Conservation (phyloP, 768 basidiomycete genomes). For the Rhodocollybia butyracea region DNA sequence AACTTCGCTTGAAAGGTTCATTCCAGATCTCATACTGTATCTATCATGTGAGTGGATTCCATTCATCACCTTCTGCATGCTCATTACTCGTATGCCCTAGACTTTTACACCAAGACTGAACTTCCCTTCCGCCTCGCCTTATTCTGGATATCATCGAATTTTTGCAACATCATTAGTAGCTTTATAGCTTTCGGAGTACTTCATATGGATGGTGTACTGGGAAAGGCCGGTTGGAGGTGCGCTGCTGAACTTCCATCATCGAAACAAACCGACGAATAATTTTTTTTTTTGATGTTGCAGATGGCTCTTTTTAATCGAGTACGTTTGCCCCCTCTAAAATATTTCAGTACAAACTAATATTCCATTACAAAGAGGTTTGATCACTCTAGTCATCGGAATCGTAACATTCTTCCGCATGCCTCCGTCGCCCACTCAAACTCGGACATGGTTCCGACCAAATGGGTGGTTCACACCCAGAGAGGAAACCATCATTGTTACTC, state of each 20-base stretch:
- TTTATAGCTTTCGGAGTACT: conserved; percentile 64
- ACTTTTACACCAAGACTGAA: conserved; percentile 60
- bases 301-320: conserved; percentile 62
- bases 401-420: conserved; percentile 59
- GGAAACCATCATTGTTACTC: conserved; percentile 56
- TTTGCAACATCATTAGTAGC: conserved; percentile 43
- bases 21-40: conserved; percentile 60
- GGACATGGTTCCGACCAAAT: conserved; percentile 52
- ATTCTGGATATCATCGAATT: conserved; percentile 51
- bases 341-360: too few relatives aligned
- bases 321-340: conserved; percentile 13
- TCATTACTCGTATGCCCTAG: conserved; percentile 19
- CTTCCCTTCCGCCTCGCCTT: conserved; percentile 53
- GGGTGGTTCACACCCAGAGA: conserved; percentile 66
- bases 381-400: conserved; percentile 50
- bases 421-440: conserved; percentile 57
- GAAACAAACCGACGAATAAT: too few relatives aligned
- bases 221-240: conserved; percentile 49
- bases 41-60: conserved; percentile 43
- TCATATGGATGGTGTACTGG: conserved; percentile 52
- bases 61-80: neutral
- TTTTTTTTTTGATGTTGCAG: conserved; percentile 17
- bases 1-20: conserved; percentile 32
- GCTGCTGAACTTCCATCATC: neutral
- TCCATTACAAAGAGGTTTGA: conserved; percentile 40